A percentile compares a stretch with the other conserved stretches of the same genome.
Evolutionary conservation across 768 basidiomycete species (phyloP).

Genomic region (Strobilomyces confusus): DNA sequence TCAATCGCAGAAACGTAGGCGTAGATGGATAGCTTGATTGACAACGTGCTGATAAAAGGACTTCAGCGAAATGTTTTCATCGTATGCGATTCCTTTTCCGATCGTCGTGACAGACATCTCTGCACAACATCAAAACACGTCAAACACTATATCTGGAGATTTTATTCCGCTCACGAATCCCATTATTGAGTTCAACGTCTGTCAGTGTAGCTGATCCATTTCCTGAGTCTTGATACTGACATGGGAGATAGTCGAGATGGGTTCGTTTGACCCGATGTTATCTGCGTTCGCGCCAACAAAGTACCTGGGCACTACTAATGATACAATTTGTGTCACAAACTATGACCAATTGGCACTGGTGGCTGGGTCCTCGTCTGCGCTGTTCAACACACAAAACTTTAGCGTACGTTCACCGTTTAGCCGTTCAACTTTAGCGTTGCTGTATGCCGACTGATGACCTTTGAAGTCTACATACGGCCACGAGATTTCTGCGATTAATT

Average conservation of each 20-base stretch:
- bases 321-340: conserved; percentile 29
- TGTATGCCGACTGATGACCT: background rate
- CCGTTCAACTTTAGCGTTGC: too few species aligned
- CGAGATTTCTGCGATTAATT: conserved; percentile 12
- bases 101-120: conserved; percentile 29
- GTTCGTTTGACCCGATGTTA: conserved; percentile 40
- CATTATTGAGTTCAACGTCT: conserved; percentile 35
- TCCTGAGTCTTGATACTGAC: background rate
- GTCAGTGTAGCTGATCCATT: conserved; percentile 14
- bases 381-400: conserved; percentile 31
- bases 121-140: conserved; percentile 25
- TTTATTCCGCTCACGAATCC: conserved; percentile 30
- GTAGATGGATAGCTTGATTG: background rate
- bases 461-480: conserved; percentile 12
- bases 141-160: conserved; percentile 17
- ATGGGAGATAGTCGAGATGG: conserved; percentile 33
- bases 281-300: conserved; percentile 44
- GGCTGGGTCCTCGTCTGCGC: conserved; percentile 38
- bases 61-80: conserved; percentile 30
- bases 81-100: conserved; percentile 37
- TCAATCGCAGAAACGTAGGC: conserved; percentile 32
- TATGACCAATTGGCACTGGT: conserved; percentile 36
- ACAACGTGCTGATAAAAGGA: background rate
- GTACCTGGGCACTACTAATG: conserved; percentile 40
- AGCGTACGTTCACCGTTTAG: conserved; percentile 18